A percentile compares a stretch with the other conserved stretches of the same genome.
phyloP scores from a whole-genome alignment of 768 basidiomycete genomes.

The Lactarius tabidus region DNA sequence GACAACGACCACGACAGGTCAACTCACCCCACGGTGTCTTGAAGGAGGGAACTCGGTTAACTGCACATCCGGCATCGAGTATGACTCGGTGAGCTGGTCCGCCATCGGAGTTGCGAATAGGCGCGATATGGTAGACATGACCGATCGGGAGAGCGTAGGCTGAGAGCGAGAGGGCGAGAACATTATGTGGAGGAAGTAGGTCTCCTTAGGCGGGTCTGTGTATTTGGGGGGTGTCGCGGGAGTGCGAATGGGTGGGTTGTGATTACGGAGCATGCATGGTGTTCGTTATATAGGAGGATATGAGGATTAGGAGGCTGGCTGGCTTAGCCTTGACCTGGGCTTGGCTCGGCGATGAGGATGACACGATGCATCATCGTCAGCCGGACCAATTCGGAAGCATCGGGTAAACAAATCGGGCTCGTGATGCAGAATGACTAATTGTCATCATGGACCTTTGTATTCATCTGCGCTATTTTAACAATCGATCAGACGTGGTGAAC shows the following conservation, averaged over 20 bases:
- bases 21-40: conserved; percentile 1
- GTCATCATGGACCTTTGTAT: background rate
- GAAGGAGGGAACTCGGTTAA: conserved; percentile 6
- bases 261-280: background rate
- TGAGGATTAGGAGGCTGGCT: no score
- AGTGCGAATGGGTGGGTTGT: background rate
- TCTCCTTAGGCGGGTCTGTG: background rate
- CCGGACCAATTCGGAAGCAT: background rate
- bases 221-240: background rate
- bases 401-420: background rate
- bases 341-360: background rate
- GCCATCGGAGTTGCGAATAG: conserved; percentile 12
- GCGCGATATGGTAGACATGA: conserved; percentile 8
- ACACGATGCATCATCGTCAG: background rate
- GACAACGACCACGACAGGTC: background rate
- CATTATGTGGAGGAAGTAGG: background rate
- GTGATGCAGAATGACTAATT: background rate
- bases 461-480: no score
- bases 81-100: conserved; percentile 4
- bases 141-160: conserved; percentile 2
- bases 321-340: background rate
- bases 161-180: background rate
- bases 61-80: conserved; percentile 3
- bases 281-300: background rate
- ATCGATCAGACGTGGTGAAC: no score